A percentile compares a stretch with the other conserved stretches of the same genome.
Conservation (phyloP, 495 filamentous ascomycete genomes). For the Aspergillus sclerotioniger region DNA sequence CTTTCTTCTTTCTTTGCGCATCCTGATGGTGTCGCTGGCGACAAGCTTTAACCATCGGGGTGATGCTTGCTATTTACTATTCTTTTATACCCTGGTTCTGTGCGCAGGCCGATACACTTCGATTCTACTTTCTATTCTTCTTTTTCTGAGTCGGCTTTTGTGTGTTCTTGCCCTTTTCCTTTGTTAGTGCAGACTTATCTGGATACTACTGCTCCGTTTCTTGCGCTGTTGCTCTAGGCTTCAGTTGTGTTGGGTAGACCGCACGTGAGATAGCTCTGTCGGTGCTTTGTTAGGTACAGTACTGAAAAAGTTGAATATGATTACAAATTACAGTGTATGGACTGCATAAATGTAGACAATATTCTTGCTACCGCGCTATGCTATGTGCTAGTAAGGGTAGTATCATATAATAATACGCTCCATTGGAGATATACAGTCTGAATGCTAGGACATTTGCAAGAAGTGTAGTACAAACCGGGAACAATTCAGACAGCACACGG, state of each 20-base stretch:
- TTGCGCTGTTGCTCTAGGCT: not conserved
- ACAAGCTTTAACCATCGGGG: conserved; percentile 2
- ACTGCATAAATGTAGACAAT: no score
- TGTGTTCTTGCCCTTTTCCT: conserved; percentile 2
- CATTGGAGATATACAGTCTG: conserved; percentile 12
- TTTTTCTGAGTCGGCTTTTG: conserved; percentile 8
- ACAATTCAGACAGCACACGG: not conserved
- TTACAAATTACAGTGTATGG: no score
- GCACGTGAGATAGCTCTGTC: not conserved
- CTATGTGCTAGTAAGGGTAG: no score
- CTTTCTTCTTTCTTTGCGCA: not conserved
- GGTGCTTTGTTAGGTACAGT: no score
- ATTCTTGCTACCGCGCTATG: no score
- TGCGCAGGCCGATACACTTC: not conserved
- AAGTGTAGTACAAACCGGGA: not conserved
- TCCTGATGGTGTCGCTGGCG: not conserved
- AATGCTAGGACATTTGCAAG: not conserved
- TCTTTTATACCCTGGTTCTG: conserved; percentile 3
- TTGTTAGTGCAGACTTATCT: not conserved
- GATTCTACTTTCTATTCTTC: conserved; percentile 10
- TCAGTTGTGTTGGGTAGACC: not conserved
- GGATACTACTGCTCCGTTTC: conserved; percentile 1
- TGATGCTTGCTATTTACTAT: conserved; percentile 3
- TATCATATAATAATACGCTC: not conserved
- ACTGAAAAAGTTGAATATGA: not conserved